These are phyloP conservation scores for Coleophoma crateriformis DNA, from an alignment of 2,329 filamentous ascomycete genomes.

Conservation along the genomic window DNA sequence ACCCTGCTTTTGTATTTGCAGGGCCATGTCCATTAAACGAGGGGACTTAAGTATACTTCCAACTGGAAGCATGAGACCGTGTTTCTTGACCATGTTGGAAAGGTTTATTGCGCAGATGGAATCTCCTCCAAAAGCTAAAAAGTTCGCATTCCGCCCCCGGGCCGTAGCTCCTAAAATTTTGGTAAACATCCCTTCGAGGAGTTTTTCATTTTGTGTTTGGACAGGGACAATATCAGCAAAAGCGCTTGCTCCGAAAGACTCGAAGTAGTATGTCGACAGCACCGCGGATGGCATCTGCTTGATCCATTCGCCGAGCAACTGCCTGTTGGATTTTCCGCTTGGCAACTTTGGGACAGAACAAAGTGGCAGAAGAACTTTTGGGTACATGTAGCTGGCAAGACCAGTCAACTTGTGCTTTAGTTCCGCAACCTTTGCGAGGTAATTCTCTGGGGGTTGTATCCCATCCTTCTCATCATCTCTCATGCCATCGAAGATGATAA, in stretches of 20 bases:
- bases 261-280: not conserved
- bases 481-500: conserved; percentile 1
- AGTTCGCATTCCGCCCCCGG: not conserved
- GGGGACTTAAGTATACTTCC: not conserved
- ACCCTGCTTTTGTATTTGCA: conserved; percentile 1
- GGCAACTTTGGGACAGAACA: not conserved
- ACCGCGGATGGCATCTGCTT: not conserved
- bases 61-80: not conserved
- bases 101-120: not conserved
- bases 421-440: not conserved
- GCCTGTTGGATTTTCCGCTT: not conserved
- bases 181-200: not conserved
- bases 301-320: not conserved
- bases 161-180: not conserved
- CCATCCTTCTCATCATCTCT: not conserved
- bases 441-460: conserved; percentile 1
- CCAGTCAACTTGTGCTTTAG: not conserved
- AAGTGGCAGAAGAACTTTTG: not conserved
- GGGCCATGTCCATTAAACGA: not conserved
- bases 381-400: not conserved
- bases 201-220: not conserved
- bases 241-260: not conserved
- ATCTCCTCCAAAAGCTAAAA: not conserved
- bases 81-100: not conserved
- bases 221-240: not conserved